A percentile compares a stretch with the other conserved stretches of the same genome.
Conservation (phyloP, 768 basidiomycete genomes). For the Tulasnella calospora region DNA sequence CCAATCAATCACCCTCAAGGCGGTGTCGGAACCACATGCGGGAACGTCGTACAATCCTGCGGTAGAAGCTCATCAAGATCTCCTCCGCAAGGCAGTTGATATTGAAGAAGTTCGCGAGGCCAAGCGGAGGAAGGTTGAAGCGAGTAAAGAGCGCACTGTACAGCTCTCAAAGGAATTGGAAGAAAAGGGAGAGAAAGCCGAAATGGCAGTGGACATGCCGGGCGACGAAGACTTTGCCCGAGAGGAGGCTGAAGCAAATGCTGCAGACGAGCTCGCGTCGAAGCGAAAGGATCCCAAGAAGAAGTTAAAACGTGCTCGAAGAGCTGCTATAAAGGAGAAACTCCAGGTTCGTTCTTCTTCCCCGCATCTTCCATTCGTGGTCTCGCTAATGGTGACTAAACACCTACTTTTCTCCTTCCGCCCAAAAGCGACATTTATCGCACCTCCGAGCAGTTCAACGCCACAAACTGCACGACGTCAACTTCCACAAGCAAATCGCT, state of each 20-base stretch:
- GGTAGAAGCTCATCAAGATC: slow-evolving; percentile 61
- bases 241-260: slow-evolving; percentile 32
- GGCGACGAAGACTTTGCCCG: slow-evolving; percentile 34
- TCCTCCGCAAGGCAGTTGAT: slow-evolving; percentile 62
- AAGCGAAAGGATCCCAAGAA: slow-evolving; percentile 44
- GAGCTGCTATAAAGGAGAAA: background rate
- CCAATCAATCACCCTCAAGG: slow-evolving; percentile 55
- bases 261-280: slow-evolving; percentile 25
- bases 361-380: background rate
- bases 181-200: slow-evolving; percentile 41
- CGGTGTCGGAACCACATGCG: slow-evolving; percentile 66
- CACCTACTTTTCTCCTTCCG: background rate
- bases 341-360: background rate
- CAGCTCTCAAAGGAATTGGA: slow-evolving; percentile 33
- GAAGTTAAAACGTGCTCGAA: slow-evolving; percentile 46
- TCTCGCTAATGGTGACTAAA: background rate
- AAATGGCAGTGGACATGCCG: slow-evolving; percentile 60
- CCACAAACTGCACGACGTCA: slow-evolving; percentile 44
- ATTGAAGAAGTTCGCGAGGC: slow-evolving; percentile 56
- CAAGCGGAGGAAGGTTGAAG: slow-evolving; percentile 51
- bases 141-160: slow-evolving; percentile 50
- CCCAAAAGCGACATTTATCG: background rate
- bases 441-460: background rate
- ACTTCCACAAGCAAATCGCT: slow-evolving; percentile 51
- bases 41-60: slow-evolving; percentile 90